phyloP scores from a whole-genome alignment of 257 asterid genomes.

The Ilex asprella region DNA sequence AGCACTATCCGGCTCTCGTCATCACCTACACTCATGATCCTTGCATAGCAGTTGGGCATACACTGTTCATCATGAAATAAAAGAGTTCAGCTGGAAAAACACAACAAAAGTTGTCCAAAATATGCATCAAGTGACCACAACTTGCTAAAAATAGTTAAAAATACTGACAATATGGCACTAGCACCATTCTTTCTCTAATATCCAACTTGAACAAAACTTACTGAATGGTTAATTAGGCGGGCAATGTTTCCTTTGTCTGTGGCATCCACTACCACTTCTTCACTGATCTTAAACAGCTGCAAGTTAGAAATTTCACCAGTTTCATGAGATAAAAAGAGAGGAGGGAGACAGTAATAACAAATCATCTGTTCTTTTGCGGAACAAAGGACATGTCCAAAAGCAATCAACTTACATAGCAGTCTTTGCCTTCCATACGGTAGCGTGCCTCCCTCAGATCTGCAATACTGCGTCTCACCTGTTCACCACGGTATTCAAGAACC shows the following conservation, averaged over 20 bases:
- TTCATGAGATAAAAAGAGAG: neutral
- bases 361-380: neutral
- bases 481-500: conserved; percentile 99
- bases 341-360: neutral
- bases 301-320: conserved; percentile 10
- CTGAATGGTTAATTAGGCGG: conserved; percentile 92
- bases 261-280: conserved; percentile 96
- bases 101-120: neutral
- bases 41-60: conserved; percentile 97
- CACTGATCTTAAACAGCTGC: conserved; percentile 96
- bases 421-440: conserved; percentile 79
- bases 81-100: neutral
- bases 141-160: too few relatives aligned
- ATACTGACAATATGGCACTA: too few relatives aligned
- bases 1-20: conserved; percentile 99
- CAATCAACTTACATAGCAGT: conserved; percentile 69
- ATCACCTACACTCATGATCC: conserved; percentile 95
- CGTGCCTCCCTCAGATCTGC: conserved; percentile 95
- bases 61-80: conserved; percentile 40
- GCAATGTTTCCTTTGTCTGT: conserved; percentile 98
- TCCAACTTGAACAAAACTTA: conserved; percentile 22
- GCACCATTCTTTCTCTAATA: neutral
- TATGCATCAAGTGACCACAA: too few relatives aligned
- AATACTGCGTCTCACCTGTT: conserved; percentile 88
- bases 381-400: neutral